Percentiles rank a stretch among this genome's conserved stretches.
These are phyloP conservation scores for Pseudogymnoascus sp. DNA, from an alignment of 2,329 filamentous ascomycete species.

Conservation along the genomic window DNA sequence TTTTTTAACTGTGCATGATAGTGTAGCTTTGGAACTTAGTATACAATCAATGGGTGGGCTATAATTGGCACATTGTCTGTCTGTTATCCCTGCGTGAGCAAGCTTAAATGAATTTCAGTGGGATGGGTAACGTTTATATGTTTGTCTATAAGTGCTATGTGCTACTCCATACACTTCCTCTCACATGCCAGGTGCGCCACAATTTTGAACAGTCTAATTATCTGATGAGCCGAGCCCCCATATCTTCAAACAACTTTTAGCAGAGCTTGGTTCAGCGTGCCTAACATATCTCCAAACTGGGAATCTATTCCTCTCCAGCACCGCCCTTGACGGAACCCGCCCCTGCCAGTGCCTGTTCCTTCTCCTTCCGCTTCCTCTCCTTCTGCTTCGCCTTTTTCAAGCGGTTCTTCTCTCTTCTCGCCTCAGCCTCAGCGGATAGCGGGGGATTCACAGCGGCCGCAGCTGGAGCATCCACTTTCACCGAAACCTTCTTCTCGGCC, in stretches of 20 bases:
- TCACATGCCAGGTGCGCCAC: not conserved
- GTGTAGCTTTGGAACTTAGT: conserved; percentile 6
- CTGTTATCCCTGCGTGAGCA: not conserved
- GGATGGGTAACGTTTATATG: not conserved
- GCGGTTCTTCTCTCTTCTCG: not conserved
- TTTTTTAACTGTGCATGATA: conserved; percentile 12
- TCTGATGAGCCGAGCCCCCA: not conserved
- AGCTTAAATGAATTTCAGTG: not conserved
- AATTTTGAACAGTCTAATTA: not conserved
- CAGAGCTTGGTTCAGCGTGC: not conserved
- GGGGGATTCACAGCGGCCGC: not conserved
- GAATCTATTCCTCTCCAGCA: not conserved
- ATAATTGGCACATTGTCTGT: conserved; percentile 9
- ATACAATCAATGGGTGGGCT: conserved; percentile 15
- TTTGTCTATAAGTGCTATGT: not conserved
- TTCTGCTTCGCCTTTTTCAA: conserved; percentile 24
- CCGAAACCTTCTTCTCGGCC: not conserved
- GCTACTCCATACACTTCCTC: not conserved
- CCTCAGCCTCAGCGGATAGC: not conserved
- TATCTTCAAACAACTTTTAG: not conserved
- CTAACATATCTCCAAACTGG: not conserved
- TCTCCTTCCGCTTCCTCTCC: conserved; percentile 24
- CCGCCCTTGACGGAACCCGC: not conserved
- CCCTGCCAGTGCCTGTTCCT: conserved; percentile 7
- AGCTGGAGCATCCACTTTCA: not conserved